A percentile compares a stretch with the other conserved stretches of the same genome.
Conservation (phyloP, 2,329 filamentous ascomycete genomes). For the Didymosphaeria variabile region DNA sequence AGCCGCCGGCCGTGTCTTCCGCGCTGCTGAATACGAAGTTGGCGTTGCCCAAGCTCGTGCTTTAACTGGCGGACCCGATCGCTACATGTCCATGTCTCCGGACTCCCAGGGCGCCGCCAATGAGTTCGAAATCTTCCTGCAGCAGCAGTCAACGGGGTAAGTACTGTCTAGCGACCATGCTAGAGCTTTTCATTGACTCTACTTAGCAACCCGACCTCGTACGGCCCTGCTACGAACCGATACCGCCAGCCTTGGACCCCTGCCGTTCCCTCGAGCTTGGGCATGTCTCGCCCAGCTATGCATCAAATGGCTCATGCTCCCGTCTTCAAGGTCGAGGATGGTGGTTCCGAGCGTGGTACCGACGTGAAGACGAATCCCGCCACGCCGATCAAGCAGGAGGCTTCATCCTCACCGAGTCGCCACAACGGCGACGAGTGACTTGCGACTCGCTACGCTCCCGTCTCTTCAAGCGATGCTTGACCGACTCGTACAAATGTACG, state of each 20-base stretch:
- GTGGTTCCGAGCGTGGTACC: slow-evolving; percentile 37
- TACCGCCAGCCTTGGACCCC: slow-evolving; percentile 48
- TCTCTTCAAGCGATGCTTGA: not conserved
- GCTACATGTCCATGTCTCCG: slow-evolving; percentile 46
- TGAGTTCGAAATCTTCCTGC: slow-evolving; percentile 52
- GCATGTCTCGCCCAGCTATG: slow-evolving; percentile 41
- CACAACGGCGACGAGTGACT: slow-evolving; percentile 38
- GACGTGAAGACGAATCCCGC: slow-evolving; percentile 46
- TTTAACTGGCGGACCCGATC: slow-evolving; percentile 40
- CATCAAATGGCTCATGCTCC: slow-evolving; percentile 37
- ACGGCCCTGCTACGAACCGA: slow-evolving; percentile 25
- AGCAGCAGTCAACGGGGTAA: slow-evolving; percentile 29
- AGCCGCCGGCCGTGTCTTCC: slow-evolving; percentile 92
- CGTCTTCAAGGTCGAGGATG: slow-evolving; percentile 41
- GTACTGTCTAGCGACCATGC: slow-evolving; percentile 2
- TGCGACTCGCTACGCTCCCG: slow-evolving; percentile 9
- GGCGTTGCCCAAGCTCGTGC: slow-evolving; percentile 52
- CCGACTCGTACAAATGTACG: slow-evolving; percentile 26
- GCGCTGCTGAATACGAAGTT: slow-evolving; percentile 85
- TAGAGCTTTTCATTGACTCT: slow-evolving; percentile 8
- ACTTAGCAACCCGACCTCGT: slow-evolving; percentile 23
- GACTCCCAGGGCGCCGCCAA: slow-evolving; percentile 43
- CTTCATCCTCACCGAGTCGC: slow-evolving; percentile 35
- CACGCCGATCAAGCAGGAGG: slow-evolving; percentile 44
- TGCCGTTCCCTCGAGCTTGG: slow-evolving; percentile 45